These are phyloP conservation scores for Pouteria glomerata DNA, from an alignment of 148 eudicot genomes.

Conservation along the genomic window DNA sequence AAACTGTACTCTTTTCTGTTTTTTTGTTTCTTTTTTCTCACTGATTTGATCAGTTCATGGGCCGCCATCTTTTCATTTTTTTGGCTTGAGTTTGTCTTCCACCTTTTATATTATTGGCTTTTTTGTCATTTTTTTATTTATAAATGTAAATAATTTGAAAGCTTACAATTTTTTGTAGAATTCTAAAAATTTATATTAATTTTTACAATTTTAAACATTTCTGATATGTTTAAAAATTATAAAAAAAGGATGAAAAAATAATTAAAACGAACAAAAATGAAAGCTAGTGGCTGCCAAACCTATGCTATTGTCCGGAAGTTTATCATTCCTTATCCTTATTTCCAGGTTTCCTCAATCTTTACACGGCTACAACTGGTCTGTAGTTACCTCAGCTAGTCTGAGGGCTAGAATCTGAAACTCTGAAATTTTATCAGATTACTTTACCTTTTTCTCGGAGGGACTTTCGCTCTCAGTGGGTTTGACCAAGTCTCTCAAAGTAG, in stretches of 20 bases:
- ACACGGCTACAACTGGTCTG: background rate
- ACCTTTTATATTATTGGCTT: no score
- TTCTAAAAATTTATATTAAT: no score
- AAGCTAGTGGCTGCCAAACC: no score
- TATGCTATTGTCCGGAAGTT: slow-evolving; percentile 13
- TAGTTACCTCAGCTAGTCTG: slow-evolving; percentile 29
- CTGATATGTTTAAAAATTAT: no score
- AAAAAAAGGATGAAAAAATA: no score
- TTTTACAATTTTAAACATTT: no score
- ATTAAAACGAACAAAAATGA: no score
- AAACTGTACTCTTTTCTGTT: slow-evolving; percentile 33
- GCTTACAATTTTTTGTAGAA: no score
- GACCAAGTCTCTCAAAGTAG: slow-evolving; percentile 44
- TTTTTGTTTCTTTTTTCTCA: slow-evolving; percentile 18
- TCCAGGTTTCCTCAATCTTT: background rate
- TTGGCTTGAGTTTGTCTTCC: background rate
- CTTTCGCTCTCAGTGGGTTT: slow-evolving; percentile 27
- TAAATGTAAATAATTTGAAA: no score
- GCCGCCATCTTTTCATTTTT: slow-evolving; percentile 35
- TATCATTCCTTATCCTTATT: background rate
- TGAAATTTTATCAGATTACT: slow-evolving; percentile 19
- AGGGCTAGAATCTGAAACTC: slow-evolving; percentile 29
- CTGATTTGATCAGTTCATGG: slow-evolving; percentile 34
- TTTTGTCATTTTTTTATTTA: no score
- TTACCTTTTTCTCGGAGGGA: slow-evolving; percentile 21